Conservation (phyloP, 208 protist genomes). For the Hexamita inflata region DNA sequence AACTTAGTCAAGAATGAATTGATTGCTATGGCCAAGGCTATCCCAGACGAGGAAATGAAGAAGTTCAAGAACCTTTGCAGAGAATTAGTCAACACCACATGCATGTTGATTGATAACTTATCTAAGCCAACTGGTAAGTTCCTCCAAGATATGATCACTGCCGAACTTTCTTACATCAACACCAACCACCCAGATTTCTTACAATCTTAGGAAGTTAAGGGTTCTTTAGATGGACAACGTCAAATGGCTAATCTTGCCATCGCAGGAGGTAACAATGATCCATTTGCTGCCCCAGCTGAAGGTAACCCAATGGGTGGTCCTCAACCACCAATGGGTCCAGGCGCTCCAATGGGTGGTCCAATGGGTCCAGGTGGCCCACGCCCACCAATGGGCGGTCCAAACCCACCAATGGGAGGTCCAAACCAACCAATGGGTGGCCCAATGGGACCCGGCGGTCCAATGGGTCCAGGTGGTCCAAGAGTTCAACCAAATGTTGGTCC, state of each 20-base stretch:
- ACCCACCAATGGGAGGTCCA: too few species aligned
- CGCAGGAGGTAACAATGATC: not conserved
- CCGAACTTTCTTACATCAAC: constrained; percentile 50
- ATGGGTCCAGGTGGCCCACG: constrained; percentile 5
- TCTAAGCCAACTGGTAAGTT: constrained; percentile 39
- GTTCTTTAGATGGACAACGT: constrained; percentile 8
- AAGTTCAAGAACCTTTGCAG: not conserved
- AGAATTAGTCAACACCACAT: constrained; percentile 7
- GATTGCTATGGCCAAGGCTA: constrained; percentile 9
- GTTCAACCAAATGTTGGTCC: too few species aligned
- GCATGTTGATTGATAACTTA: constrained; percentile 16
- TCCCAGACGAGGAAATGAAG: constrained; percentile 10
- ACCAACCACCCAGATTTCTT: constrained; percentile 50
- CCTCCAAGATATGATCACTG: constrained; percentile 38
- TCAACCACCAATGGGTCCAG: not conserved
- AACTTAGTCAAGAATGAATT: constrained; percentile 1
- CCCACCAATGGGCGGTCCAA: not conserved
- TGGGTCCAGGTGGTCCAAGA: constrained; percentile 8
- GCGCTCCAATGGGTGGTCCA: constrained; percentile 13
- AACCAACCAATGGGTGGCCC: not conserved
- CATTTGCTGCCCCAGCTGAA: not conserved
- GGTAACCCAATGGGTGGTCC: too few species aligned
- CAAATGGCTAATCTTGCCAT: not conserved
- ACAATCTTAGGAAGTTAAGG: not conserved
- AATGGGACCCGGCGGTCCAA: not conserved